phyloP scores from a whole-genome alignment of 495 filamentous ascomycete species.

The Mycothermus thermophilus region DNA sequence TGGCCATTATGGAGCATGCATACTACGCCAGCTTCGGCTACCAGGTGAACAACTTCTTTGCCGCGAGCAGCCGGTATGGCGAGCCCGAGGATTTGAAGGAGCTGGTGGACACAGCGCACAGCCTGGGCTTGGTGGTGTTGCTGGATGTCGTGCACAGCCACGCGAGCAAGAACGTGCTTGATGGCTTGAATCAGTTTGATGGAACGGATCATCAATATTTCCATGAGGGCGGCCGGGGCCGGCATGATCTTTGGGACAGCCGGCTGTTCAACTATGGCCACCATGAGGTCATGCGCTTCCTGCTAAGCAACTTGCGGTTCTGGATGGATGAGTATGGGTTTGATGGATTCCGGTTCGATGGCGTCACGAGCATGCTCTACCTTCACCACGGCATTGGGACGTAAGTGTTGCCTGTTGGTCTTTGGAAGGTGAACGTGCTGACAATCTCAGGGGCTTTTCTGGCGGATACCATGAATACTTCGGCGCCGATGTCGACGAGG shows the following conservation, averaged over 20 bases:
- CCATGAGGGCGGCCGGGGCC: constrained; percentile 69
- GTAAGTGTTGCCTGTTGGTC: constrained; percentile 41
- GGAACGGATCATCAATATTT: constrained; percentile 92
- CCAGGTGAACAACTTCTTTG: constrained; percentile 97
- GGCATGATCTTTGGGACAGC: constrained; percentile 90
- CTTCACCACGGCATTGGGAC: constrained; percentile 93
- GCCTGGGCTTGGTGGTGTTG: constrained; percentile 79
- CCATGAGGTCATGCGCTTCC: constrained; percentile 87
- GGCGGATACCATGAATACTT: constrained; percentile 99
- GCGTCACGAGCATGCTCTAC: constrained; percentile 97
- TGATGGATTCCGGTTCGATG: constrained; percentile 95
- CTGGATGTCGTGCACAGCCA: constrained; percentile 96
- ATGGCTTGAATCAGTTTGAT: constrained; percentile 91
- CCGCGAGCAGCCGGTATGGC: constrained; percentile 90
- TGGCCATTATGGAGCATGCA: constrained; percentile 98
- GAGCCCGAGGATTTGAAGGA: constrained; percentile 92
- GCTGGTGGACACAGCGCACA: constrained; percentile 87
- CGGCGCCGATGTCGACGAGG: constrained; percentile 80
- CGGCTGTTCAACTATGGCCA: constrained; percentile 92
- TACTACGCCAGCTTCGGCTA: constrained; percentile 99
- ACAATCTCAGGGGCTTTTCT: constrained; percentile 64
- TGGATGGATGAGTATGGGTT: constrained; percentile 99
- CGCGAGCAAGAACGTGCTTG: constrained; percentile 89
- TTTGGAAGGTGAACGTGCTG: not conserved
- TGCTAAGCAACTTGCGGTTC: constrained; percentile 89